These are phyloP conservation scores for Phytopythium montanum DNA, from an alignment of 352 stramenopile species.

Conservation along the genomic window DNA sequence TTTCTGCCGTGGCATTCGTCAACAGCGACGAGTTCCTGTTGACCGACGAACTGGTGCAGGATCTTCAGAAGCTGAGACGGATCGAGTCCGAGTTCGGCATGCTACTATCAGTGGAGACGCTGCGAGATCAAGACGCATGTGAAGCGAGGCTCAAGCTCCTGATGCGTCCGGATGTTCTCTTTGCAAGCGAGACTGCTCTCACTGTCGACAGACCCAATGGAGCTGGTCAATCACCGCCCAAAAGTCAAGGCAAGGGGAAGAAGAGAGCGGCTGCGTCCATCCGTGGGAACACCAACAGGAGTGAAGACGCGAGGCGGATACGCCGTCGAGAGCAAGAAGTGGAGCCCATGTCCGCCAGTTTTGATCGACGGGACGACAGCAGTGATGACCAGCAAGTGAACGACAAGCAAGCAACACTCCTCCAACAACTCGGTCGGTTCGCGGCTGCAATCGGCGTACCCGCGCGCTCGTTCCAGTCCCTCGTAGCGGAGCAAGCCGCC, in stretches of 20 bases:
- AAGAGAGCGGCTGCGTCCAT: background rate
- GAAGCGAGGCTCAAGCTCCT: slow-evolving; percentile 37
- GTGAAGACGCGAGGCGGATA: background rate
- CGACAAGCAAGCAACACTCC: slow-evolving; percentile 30
- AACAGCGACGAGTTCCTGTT: slow-evolving; percentile 25
- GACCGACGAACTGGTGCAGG: slow-evolving; percentile 23
- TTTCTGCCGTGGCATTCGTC: slow-evolving; percentile 16
- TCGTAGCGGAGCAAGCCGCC: slow-evolving; percentile 37
- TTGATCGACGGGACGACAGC: background rate
- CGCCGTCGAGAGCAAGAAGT: background rate
- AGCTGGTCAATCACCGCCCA: background rate
- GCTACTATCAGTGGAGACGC: slow-evolving; percentile 45
- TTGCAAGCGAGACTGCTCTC: slow-evolving; percentile 9
- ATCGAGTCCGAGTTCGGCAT: slow-evolving; percentile 48
- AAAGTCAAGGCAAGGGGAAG: background rate
- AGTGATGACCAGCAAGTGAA: slow-evolving; percentile 18
- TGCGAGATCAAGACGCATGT: slow-evolving; percentile 40
- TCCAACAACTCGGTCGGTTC: slow-evolving; percentile 48
- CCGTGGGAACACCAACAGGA: background rate
- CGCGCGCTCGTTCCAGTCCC: slow-evolving; percentile 32
- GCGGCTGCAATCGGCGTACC: slow-evolving; percentile 40
- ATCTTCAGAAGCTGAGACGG: slow-evolving; percentile 41
- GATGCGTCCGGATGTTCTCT: slow-evolving; percentile 46
- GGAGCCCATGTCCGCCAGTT: background rate
- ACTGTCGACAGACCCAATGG: background rate